Percentiles rank a stretch among this genome's conserved stretches.
These are phyloP conservation scores for Xylariaceae sp. DNA, from an alignment of 2,329 filamentous ascomycete genomes.

Conservation along the genomic window DNA sequence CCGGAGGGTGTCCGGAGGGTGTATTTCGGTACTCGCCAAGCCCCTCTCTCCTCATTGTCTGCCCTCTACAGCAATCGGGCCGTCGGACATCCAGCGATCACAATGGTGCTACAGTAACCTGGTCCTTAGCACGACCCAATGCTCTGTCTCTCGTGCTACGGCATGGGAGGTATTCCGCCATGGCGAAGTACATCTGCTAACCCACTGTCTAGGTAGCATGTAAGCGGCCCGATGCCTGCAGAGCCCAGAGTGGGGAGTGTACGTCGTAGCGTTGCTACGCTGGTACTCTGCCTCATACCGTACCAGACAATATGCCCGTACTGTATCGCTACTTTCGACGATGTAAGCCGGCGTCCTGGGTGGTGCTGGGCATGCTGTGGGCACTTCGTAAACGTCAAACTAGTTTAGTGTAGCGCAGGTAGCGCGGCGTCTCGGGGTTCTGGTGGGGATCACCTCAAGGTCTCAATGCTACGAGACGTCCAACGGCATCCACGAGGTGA, in stretches of 20 bases:
- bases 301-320: neutral
- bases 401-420: no score
- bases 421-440: no score
- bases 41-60: neutral
- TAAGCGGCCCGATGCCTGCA: neutral
- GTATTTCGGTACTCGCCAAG: no score
- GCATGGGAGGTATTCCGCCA: no score
- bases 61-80: neutral
- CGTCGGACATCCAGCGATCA: neutral
- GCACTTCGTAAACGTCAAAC: no score
- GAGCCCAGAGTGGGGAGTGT: neutral
- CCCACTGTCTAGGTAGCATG: neutral
- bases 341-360: neutral
- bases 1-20: no score
- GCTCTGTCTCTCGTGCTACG: no score
- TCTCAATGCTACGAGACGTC: neutral
- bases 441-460: no score
- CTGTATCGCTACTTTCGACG: neutral
- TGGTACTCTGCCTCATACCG: no score
- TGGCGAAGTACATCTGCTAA: neutral
- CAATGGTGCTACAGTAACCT: neutral
- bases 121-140: neutral
- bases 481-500: neutral
- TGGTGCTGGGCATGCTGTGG: neutral
- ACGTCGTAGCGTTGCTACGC: neutral